Base-by-base conservation (phyloP, 2,329 filamentous ascomycete species). In the Sclerotinia nivalis region DNA sequence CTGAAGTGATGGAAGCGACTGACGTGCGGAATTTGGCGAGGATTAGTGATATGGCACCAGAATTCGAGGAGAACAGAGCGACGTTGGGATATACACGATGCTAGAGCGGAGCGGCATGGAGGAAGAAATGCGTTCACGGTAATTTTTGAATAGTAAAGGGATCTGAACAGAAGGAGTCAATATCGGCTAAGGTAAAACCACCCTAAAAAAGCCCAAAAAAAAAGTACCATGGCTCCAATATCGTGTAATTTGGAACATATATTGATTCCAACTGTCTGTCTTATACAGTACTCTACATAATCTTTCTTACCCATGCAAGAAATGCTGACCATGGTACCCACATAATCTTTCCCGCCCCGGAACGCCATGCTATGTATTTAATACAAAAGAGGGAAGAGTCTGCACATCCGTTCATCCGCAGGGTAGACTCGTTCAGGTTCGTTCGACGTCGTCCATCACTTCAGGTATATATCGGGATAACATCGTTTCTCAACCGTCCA, bases 11-110 rank as follows among this genome's bases (percentile, higher is more conserved):
- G 20, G 69, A 66, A 49, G 70, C 68, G 8, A 64, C 62, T 7
- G 71, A 73, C 71, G 68, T 75, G 22, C 74, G 67, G 10, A 68
- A 67, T 49, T 72, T 60, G 68, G 62, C 71, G 10, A 60, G 72
- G 28, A 71, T 73, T 49, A 66, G 31, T 49, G n/a, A 58, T 22
- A 31, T 66, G 13, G 34, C 18, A 22, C 60, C 52, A 18, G 7
- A 15, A 31, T 66, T 69, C 12, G 68, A 58, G n/a, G 59, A 56
- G 31, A 37, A 31, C 20, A 69, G 28, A 22, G 52, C 37, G 20
- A 69, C 60, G n/a, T 28, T 66, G 25, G 58, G 34, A 31, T 69
- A 69, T 31, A 40, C 20, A 31, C 62, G 20, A 56, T 15, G 28
- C 49, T 13, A 49, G 4, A 5, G 15, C 37, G 4, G 13, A 12